A percentile compares a stretch with the other conserved stretches of the same genome.
Conservation (phyloP, 2,329 filamentous ascomycete species). For the Exophiala bonariae region DNA sequence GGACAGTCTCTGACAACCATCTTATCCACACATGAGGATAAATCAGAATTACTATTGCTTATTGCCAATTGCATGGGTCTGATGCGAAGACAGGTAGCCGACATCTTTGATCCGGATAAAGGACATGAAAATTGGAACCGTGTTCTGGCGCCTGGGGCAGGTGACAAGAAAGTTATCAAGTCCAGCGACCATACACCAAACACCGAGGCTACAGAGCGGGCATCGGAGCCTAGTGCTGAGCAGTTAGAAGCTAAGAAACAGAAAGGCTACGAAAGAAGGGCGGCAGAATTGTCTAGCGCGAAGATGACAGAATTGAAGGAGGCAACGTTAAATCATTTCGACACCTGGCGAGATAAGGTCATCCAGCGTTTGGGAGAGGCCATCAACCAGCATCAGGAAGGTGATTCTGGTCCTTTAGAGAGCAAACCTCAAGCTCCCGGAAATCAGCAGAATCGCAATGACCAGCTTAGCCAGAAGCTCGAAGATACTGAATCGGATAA, state of each 20-base stretch:
- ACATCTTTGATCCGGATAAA: constrained; percentile 1
- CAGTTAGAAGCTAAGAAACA: neutral
- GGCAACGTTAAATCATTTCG: constrained; percentile 3
- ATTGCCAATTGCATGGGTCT: constrained; percentile 2
- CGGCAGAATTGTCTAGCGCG: neutral
- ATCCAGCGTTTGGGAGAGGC: neutral
- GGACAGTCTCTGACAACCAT: constrained; percentile 3
- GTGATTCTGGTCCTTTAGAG: neutral
- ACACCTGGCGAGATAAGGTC: constrained; percentile 1
- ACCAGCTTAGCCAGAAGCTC: neutral
- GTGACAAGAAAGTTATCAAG: too few species aligned
- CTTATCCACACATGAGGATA: constrained; percentile 1
- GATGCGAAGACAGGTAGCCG: neutral
- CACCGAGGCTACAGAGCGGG: too few species aligned
- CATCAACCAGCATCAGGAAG: constrained; percentile 2
- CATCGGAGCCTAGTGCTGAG: neutral
- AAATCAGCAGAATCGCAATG: neutral
- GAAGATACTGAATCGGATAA: neutral
- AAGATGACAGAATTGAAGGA: neutral
- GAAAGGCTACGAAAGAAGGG: neutral
- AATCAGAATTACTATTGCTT: neutral
- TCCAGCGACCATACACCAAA: too few species aligned
- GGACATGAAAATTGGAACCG: neutral
- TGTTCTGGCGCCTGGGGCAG: too few species aligned
- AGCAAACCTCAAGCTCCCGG: neutral